Base-by-base conservation (phyloP, 2,329 filamentous ascomycete species). In the Apiospora aurea region DNA sequence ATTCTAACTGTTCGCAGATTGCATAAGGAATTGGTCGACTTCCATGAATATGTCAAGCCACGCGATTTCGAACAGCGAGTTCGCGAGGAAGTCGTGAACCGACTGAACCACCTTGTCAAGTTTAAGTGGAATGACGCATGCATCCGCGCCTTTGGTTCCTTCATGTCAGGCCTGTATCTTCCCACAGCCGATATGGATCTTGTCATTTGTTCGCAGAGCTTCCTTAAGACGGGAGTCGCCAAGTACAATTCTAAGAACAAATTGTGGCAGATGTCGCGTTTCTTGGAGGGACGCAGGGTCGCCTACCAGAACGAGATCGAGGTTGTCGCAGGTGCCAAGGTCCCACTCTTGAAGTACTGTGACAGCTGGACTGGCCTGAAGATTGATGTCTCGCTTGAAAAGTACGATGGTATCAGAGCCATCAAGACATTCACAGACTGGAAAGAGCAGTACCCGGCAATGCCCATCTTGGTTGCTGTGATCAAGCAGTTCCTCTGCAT, bases 341-440 rank as follows among this genome's bases (percentile, higher is more conserved):
- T 99, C 2, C 96, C 96, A 0, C 90, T 99, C 70, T 90, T 98
- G 82, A 99, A 99, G 81, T 98, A 94, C 78, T 88, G 94, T 64
- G 96, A 99, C 79, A 87, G 84, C 71, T 78, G 88, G 70, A 98
- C 95, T 1, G 91, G 91, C 16, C 85, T 99, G 70, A 94, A 93
- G 76, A 93, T 98, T 16, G 96, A 99, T 80, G 89, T 99, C 16
- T 98, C 95, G 0, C 98, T 99, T 79, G 96, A 99, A 83, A 98
- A 98, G 79, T 83, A 92, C 47, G 94, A 93, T 57, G 96, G 96
- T 14, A 84, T 98, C 13, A 83, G 88, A 24, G 96, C 96, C 2
- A 92, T 96, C 78, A 84, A 91, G 24, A 98, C 94, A 0, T 97
- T 98, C 80, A 82, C 90, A 70, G 81, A 85, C 0, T 99, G 96